A percentile compares a stretch with the other conserved stretches of the same genome.
Evolutionary conservation across 176 grass and related monocot species (phyloP).

Genomic region (Avena sativa): DNA sequence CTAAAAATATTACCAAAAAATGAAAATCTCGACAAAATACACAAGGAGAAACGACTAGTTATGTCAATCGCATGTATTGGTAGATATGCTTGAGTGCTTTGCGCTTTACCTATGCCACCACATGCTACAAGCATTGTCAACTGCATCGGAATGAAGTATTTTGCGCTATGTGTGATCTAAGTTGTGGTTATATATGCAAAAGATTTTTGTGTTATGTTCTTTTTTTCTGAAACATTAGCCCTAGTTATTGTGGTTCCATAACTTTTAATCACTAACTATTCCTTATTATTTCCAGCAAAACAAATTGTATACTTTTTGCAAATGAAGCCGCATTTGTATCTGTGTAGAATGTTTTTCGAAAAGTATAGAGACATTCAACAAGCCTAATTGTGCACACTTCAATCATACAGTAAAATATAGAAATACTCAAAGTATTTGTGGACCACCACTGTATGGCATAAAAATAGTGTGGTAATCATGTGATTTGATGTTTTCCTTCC

Average conservation of each 20-base stretch:
- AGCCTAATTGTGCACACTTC: neutral
- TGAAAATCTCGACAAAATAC: neutral
- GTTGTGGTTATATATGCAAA: neutral
- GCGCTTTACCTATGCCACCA: neutral
- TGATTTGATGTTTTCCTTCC: conserved; percentile 35
- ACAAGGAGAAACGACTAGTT: neutral
- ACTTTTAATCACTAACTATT: neutral
- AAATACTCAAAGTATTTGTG: conserved; percentile 31
- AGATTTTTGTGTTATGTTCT: neutral
- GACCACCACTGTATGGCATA: neutral
- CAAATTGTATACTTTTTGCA: neutral
- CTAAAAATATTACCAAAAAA: neutral
- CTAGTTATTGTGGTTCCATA: neutral
- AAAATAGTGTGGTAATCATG: neutral
- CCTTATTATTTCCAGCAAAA: neutral
- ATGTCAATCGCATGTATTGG: neutral
- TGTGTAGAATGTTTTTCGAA: neutral
- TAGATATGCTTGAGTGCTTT: neutral
- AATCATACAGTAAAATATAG: conserved; percentile 36
- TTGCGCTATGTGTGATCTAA: neutral
- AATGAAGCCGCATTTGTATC: neutral
- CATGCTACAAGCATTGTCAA: neutral
- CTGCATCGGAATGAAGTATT: neutral
- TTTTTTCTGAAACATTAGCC: neutral
- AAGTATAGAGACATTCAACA: conserved; percentile 13